A percentile compares a stretch with the other conserved stretches of the same genome.
phyloP scores from a whole-genome alignment of 2,329 filamentous ascomycete genomes.

The Fusarium bulbicola region DNA sequence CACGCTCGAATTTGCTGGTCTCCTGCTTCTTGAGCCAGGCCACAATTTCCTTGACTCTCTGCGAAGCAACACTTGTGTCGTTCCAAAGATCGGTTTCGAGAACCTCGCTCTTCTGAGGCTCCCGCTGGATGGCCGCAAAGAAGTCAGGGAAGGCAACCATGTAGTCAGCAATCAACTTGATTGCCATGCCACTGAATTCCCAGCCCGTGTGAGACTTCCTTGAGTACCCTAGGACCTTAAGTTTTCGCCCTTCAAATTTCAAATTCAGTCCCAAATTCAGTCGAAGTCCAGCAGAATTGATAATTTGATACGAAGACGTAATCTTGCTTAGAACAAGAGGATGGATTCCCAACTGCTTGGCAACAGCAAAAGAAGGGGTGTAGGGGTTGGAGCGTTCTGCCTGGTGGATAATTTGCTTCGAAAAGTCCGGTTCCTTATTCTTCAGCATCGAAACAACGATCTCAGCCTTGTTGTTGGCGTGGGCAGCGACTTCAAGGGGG shows the following conservation, averaged over 20 bases:
- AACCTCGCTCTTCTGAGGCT: conserved; percentile 86
- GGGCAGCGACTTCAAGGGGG: conserved; percentile 82
- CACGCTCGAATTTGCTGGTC: conserved; percentile 90
- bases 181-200: conserved; percentile 91
- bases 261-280: conserved; percentile 94
- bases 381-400: conserved; percentile 80
- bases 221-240: conserved; percentile 96
- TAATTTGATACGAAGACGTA: conserved; percentile 91
- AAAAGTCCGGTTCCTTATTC: conserved; percentile 82
- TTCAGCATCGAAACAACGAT: conserved; percentile 79
- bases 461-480: conserved; percentile 78
- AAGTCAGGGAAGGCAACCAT: conserved; percentile 97
- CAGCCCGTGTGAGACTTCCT: conserved; percentile 86
- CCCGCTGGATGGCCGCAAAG: conserved; percentile 85
- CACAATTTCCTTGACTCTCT: conserved; percentile 91
- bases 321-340: conserved; percentile 93
- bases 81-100: conserved; percentile 88
- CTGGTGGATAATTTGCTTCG: conserved; percentile 74
- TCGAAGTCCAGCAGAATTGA: conserved; percentile 78
- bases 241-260: conserved; percentile 95
- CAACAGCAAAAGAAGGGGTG: conserved; percentile 87
- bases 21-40: conserved; percentile 93
- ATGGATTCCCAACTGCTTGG: conserved; percentile 81
- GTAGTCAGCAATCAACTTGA: conserved; percentile 84
- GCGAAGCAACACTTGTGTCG: conserved; percentile 72